Base-by-base conservation (phyloP, 805 yeast genomes). In the Kluyveromyces dobzhanskii region DNA sequence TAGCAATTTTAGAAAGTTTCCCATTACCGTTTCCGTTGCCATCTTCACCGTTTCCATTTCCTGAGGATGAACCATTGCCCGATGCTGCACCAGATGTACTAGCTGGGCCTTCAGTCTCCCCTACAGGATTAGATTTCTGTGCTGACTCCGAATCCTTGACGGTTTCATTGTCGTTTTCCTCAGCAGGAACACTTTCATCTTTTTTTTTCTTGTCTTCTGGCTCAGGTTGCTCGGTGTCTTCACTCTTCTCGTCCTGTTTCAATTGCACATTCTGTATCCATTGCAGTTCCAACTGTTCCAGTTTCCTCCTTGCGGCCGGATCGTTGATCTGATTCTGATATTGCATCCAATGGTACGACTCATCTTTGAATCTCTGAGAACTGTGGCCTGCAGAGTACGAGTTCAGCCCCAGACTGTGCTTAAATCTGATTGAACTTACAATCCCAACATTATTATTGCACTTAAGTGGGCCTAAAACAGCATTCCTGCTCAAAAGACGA, bases 1-100 rank as follows among this genome's bases (percentile, higher is more conserved):
- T 50, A 27, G 54, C 50, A 27, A 50, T 61, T 16, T 47, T 50
- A 37, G 51, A 54, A 37, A 52, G 49, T 17, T 51, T 44, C 16
- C 53, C 50, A 25, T 48, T 51, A n/a, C 46, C 36, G 12, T 42
- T 39, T 11, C 55, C 53, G 30, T 46, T 57, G 30, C 47, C 51
- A 35, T 48, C 57, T 17, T 46, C 49, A 8, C 46, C 48, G 25
- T 38, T 36, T 29, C 42, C 43, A 30, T 46, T 62, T 28, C 55
- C 54, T 3, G 62, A 56, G 13, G 64, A 50, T 4, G 61, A 54
- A 4, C 37, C 32, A 25, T 27, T n/a, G 25, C 35, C 38, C 16
- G 39, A 40, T 19, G 19, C 28, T 13, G 32, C n/a, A 41, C 26
- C n/a, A 45, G 33, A 16, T 17, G 46, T 21, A 3, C 39, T 40